Evolutionary conservation across 768 basidiomycete species (phyloP), one percentile per base, ranked within the genome.

Genomic region (Stropharia rugosoannulata): DNA sequence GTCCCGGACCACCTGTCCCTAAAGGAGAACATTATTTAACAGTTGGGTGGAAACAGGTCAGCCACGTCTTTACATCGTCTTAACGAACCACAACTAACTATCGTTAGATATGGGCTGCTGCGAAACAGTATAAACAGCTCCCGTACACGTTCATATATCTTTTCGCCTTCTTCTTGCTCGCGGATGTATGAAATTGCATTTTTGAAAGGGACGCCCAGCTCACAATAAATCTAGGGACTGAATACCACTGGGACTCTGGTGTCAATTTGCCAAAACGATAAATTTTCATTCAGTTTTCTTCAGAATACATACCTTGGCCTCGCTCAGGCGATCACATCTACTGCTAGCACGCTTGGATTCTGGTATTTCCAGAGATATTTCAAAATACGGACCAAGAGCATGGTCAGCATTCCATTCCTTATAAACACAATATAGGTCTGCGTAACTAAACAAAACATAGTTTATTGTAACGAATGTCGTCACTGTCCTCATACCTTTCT

Each of bases 31-130:
- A 70, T 56, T 94, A 93, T 63, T 57, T 93, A 25, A 90, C 90
- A 0, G 81, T 95, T 43, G 93, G 93, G 41, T 93, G 89, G 87
- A 92, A 89, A 65, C 90, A 93, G 76, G 88, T 84, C 55, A n/a
- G 68, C 63, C 32, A 45, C n/a, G 29, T 27, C 25, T n/a, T 38
- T 43, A 13, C 25, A 16, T 41, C 41, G 10, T 40, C n/a, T 5
- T n/a, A 56, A 53, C 35, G 11, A 44, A 15, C 58, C 25, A 54
- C 19, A 16, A n/a, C 41, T 8, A 25, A 36, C 12, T 3, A 22
- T n/a, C 13, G 16, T 15, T 59, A 92, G 86, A 90, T 94, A 49
- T 93, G 90, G 85, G 73, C 78, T 12, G 89, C 90, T 0, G 64
- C 80, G 56, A 87, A 84, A 63, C 84, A 93, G 57, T 92, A 88